Evolutionary conservation across 345 rosid genomes (phyloP).

Genomic region (Chamaenerion angustifolium): DNA sequence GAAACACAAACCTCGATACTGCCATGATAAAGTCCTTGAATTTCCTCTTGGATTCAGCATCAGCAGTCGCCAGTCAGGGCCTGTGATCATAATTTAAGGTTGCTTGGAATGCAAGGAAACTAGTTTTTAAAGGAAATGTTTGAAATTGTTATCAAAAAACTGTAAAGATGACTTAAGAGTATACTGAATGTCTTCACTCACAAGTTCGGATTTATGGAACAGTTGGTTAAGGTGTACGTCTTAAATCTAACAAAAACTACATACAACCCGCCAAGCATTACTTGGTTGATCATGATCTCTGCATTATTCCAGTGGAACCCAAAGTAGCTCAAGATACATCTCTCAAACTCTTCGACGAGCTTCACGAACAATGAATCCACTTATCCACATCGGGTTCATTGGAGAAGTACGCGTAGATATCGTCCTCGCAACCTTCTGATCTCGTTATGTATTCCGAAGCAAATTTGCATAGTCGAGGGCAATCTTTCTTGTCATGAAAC

Average conservation of each 20-base stretch:
- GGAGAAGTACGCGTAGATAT: slow-evolving; percentile 34
- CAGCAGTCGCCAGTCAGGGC: slow-evolving; percentile 47
- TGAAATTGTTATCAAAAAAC: too few relatives aligned
- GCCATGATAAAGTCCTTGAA: slow-evolving; percentile 71
- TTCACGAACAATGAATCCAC: slow-evolving; percentile 42
- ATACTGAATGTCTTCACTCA: too few relatives aligned
- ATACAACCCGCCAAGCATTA: too few relatives aligned
- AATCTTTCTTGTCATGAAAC: slow-evolving; percentile 47
- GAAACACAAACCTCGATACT: slow-evolving; percentile 52
- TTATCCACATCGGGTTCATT: slow-evolving; percentile 38
- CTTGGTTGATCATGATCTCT: slow-evolving; percentile 48
- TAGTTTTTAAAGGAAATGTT: neutral
- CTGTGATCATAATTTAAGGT: slow-evolving; percentile 13
- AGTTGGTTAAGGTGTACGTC: too few relatives aligned
- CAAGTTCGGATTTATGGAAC: too few relatives aligned
- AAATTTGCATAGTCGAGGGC: slow-evolving; percentile 52
- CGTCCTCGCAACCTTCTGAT: slow-evolving; percentile 44
- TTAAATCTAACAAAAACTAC: too few relatives aligned
- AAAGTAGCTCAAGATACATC: slow-evolving; percentile 69
- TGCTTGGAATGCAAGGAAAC: neutral
- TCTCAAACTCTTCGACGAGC: slow-evolving; percentile 65
- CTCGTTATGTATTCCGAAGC: slow-evolving; percentile 46
- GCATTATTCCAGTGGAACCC: slow-evolving; percentile 85
- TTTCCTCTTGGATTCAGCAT: slow-evolving; percentile 56
- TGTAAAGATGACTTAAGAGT: too few relatives aligned